Conservation (phyloP, 192 early-diverging fungal genomes). For the Rhizophagus prolifer region DNA sequence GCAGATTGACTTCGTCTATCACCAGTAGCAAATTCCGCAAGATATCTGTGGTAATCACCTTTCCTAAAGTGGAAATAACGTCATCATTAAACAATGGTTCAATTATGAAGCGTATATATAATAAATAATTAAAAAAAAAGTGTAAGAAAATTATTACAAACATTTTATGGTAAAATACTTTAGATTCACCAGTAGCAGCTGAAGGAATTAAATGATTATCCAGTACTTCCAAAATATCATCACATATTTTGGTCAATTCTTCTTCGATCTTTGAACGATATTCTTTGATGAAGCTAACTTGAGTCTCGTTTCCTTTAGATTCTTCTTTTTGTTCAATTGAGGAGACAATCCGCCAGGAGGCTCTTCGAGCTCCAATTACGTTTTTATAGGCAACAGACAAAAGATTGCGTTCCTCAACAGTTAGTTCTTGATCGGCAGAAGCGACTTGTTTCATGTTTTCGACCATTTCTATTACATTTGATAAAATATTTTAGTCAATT, state of each 20-base stretch:
- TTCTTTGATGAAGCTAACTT: constrained; percentile 91
- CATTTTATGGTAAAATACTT: constrained; percentile 99
- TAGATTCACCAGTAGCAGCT: constrained; percentile 94
- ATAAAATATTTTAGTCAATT: constrained; percentile 4
- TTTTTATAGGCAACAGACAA: constrained; percentile 99
- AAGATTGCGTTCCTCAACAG: constrained; percentile 98
- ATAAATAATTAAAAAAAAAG: not conserved
- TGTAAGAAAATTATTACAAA: constrained; percentile 36
- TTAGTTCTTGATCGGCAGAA: constrained; percentile 71
- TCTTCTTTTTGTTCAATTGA: constrained; percentile 99
- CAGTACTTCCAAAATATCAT: constrained; percentile 91
- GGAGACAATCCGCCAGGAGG: constrained; percentile 98
- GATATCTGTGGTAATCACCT: constrained; percentile 99
- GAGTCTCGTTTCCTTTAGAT: constrained; percentile 84
- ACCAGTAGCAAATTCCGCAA: constrained; percentile 93
- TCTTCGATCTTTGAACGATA: constrained; percentile 95
- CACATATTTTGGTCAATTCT: constrained; percentile 94
- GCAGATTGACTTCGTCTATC: constrained; percentile 84
- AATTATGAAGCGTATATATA: not conserved
- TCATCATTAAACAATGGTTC: constrained; percentile 18
- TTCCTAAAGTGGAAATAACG: constrained; percentile 59
- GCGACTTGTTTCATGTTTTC: constrained; percentile 73
- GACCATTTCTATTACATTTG: constrained; percentile 67
- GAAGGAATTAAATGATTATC: constrained; percentile 87
- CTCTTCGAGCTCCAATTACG: constrained; percentile 98